phyloP scores from a whole-genome alignment of 768 basidiomycete species.

The Termitomyces sp. region DNA sequence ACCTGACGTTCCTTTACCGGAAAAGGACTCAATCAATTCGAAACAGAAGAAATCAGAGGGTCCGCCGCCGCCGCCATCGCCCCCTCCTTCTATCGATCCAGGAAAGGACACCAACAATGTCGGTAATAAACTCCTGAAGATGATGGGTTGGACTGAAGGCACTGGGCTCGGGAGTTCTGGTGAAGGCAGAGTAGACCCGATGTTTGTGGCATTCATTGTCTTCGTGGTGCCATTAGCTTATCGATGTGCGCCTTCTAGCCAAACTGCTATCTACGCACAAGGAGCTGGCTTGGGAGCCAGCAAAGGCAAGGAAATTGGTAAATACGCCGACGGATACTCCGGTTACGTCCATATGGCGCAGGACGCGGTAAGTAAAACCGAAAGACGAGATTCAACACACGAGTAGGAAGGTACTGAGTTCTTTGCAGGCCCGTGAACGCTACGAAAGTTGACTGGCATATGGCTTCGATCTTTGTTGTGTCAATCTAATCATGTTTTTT shows the following conservation, averaged over 20 bases:
- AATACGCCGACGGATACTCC: slow-evolving; percentile 61
- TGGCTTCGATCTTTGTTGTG: not conserved
- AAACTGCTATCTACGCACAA: slow-evolving; percentile 81
- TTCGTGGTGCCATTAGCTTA: not conserved
- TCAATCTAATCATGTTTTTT: slow-evolving; percentile 3
- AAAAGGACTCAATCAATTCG: slow-evolving; percentile 27
- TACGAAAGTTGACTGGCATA: slow-evolving; percentile 25
- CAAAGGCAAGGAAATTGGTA: slow-evolving; percentile 80
- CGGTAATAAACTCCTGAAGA: slow-evolving; percentile 89
- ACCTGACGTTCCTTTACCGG: slow-evolving; percentile 74
- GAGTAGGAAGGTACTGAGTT: slow-evolving; percentile 10
- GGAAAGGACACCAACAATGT: slow-evolving; percentile 81
- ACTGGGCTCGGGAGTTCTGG: slow-evolving; percentile 78
- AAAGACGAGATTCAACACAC: slow-evolving; percentile 4
- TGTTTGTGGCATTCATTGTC: slow-evolving; percentile 41
- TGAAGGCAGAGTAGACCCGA: slow-evolving; percentile 84
- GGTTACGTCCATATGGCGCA: slow-evolving; percentile 72
- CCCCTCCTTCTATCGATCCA: slow-evolving; percentile 53
- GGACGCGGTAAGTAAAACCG: slow-evolving; percentile 49
- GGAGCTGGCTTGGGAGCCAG: slow-evolving; percentile 91
- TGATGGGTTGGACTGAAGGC: slow-evolving; percentile 98
- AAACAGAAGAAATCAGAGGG: slow-evolving; percentile 47
- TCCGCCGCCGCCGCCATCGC: slow-evolving; percentile 57
- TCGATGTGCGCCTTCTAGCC: slow-evolving; percentile 32
- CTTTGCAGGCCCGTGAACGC: slow-evolving; percentile 34